phyloP scores from a whole-genome alignment of 495 filamentous ascomycete genomes.

The Penicillium verhagenii region DNA sequence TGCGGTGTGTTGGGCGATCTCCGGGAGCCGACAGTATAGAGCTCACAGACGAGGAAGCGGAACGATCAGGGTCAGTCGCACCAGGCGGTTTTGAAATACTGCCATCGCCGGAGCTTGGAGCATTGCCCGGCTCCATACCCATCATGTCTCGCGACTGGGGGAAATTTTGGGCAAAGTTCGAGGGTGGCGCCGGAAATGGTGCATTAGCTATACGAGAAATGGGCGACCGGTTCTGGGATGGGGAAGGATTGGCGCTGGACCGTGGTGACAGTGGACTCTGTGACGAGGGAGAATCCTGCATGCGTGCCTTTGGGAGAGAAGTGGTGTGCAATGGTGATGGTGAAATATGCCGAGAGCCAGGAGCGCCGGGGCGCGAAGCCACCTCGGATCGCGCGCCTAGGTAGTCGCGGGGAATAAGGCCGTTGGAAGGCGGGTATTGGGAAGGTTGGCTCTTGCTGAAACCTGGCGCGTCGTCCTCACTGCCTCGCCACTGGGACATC shows the following conservation, averaged over 20 bases:
- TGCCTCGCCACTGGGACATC: conserved; percentile 45
- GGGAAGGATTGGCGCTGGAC: conserved; percentile 25
- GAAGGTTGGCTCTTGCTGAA: conserved; percentile 18
- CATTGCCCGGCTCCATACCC: conserved; percentile 18
- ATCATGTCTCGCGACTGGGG: conserved; percentile 18
- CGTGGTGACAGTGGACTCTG: conserved; percentile 33
- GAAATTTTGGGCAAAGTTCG: conserved; percentile 17
- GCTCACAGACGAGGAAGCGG: conserved; percentile 34
- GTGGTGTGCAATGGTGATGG: conserved; percentile 40
- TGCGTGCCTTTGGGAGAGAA: conserved; percentile 25
- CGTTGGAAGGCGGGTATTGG: conserved; percentile 18
- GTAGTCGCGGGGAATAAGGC: conserved; percentile 35
- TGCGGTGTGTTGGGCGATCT: conserved; percentile 40
- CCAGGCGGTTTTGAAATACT: conserved; percentile 26
- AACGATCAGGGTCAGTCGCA: conserved; percentile 29
- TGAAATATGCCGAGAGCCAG: conserved; percentile 32
- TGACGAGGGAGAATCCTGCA: conserved; percentile 23
- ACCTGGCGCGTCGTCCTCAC: conserved; percentile 24
- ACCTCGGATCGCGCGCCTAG: conserved; percentile 32
- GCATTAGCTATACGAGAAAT: conserved; percentile 34
- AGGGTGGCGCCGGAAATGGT: conserved; percentile 31
- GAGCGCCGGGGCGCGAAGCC: conserved; percentile 24
- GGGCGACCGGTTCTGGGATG: conserved; percentile 22
- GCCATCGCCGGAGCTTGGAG: conserved; percentile 13
- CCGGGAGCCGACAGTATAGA: conserved; percentile 31